phyloP scores from a whole-genome alignment of 2,329 filamentous ascomycete genomes.

The Neospermospora avenae region DNA sequence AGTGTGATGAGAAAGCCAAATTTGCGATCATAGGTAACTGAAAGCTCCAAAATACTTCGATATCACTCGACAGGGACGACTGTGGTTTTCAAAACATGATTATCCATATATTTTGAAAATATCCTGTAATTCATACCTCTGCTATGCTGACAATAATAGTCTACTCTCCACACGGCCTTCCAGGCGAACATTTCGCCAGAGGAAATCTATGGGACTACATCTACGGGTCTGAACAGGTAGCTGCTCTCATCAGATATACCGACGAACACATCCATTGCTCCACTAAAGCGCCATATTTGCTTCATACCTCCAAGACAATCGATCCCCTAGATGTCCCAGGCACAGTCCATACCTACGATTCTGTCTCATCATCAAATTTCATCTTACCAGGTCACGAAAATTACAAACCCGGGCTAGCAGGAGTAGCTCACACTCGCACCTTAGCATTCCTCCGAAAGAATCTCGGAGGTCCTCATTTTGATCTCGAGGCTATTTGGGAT shows the following conservation, averaged over 20 bases:
- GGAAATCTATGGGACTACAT: neutral
- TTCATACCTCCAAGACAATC: constrained; percentile 5
- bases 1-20: constrained; percentile 10
- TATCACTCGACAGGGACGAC: neutral
- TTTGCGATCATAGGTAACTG: constrained; percentile 14
- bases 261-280: neutral
- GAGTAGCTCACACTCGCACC: constrained; percentile 55
- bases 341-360: constrained; percentile 9
- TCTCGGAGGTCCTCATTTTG: constrained; percentile 63
- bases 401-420: constrained; percentile 38
- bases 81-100: neutral
- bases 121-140: neutral
- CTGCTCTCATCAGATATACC: constrained; percentile 7
- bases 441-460: constrained; percentile 62
- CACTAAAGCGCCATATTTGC: neutral
- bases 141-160: neutral
- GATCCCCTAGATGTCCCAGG: neutral
- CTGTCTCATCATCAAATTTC: constrained; percentile 15
- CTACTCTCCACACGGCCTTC: neutral
- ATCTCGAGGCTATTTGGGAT: constrained; percentile 76
- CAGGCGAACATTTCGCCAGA: neutral
- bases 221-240: neutral
- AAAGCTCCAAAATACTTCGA: too few relatives aligned
- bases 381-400: constrained; percentile 22
- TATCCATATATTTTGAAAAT: too few relatives aligned